These are phyloP conservation scores for Diutina sp. DNA, from an alignment of 1,139 yeast genomes.

Conservation along the genomic window DNA sequence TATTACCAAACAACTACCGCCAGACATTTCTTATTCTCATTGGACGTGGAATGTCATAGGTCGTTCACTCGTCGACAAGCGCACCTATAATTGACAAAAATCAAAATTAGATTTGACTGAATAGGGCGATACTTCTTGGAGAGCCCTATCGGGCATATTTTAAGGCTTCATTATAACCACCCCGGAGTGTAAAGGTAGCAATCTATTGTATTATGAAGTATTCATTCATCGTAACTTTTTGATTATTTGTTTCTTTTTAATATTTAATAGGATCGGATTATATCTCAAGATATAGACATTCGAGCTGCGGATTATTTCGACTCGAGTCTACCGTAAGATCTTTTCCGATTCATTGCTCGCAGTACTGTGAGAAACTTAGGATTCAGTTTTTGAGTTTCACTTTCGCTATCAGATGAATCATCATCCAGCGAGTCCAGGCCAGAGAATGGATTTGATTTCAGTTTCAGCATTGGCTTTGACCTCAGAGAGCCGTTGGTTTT, in stretches of 20 bases:
- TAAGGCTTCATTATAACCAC: too few relatives aligned
- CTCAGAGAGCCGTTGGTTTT: background rate
- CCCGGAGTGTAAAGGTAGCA: too few relatives aligned
- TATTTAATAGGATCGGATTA: too few relatives aligned
- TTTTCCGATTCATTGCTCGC: background rate
- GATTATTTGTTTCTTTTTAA: too few relatives aligned
- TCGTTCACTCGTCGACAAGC: background rate
- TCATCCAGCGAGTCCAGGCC: background rate
- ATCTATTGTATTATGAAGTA: too few relatives aligned
- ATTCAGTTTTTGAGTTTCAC: background rate
- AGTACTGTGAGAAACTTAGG: background rate
- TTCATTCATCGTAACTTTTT: too few relatives aligned
- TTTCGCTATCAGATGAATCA: background rate
- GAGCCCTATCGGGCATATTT: too few relatives aligned
- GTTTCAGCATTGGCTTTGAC: background rate
- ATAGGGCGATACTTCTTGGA: background rate
- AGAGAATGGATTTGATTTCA: background rate
- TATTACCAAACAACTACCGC: background rate
- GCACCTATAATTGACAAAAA: background rate
- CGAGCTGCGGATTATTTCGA: too few relatives aligned
- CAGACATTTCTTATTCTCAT: background rate
- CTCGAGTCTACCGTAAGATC: background rate
- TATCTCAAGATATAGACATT: too few relatives aligned
- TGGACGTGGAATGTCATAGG: constrained; percentile 2
- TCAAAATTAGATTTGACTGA: background rate